These are phyloP conservation scores for Nematodospora valgi DNA, from an alignment of 805 yeast genomes.

Conservation along the genomic window DNA sequence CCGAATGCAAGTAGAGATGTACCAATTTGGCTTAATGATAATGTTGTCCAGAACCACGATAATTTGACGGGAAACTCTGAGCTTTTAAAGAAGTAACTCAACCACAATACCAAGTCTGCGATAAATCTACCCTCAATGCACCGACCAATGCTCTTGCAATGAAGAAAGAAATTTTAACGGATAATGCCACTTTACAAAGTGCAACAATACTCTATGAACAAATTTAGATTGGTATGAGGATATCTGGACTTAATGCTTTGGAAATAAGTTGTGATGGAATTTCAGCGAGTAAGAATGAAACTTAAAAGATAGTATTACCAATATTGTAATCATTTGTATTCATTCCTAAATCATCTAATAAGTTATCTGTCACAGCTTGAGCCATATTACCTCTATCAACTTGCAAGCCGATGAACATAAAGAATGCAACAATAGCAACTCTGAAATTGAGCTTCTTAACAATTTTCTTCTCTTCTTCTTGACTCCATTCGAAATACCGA, in stretches of 20 bases:
- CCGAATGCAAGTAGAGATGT: constrained; percentile 47
- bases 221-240: constrained; percentile 60
- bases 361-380: constrained; percentile 57
- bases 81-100: constrained; percentile 62
- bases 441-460: constrained; percentile 51
- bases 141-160: constrained; percentile 53
- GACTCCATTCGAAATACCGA: constrained; percentile 54
- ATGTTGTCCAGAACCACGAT: constrained; percentile 40
- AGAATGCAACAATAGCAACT: constrained; percentile 55
- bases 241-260: constrained; percentile 59
- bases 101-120: constrained; percentile 60
- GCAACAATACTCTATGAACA: constrained; percentile 58
- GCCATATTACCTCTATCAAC: constrained; percentile 56
- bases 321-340: constrained; percentile 56
- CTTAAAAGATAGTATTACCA: constrained; percentile 53
- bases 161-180: constrained; percentile 38
- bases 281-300: constrained; percentile 55
- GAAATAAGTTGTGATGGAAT: constrained; percentile 64
- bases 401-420: constrained; percentile 58
- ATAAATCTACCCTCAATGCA: constrained; percentile 67
- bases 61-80: constrained; percentile 57
- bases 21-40: constrained; percentile 18
- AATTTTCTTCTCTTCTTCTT: constrained; percentile 45
- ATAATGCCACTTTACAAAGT: constrained; percentile 38
- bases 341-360: constrained; percentile 49